A percentile compares a stretch with the other conserved stretches of the same genome.
Conservation (phyloP, 768 basidiomycete species). For the Hypsizygus marmoreus region DNA sequence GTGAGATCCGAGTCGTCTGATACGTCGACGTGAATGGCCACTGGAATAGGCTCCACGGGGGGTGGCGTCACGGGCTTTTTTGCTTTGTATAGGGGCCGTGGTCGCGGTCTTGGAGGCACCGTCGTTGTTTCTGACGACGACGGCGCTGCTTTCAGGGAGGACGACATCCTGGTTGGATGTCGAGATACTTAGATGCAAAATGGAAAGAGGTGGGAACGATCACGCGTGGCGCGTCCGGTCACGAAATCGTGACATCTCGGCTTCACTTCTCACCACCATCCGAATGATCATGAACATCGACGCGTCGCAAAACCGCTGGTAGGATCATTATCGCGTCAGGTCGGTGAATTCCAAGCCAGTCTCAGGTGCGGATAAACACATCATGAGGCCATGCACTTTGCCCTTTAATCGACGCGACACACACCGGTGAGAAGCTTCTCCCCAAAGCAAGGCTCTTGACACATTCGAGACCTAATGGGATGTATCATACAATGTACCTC, state of each 20-base stretch:
- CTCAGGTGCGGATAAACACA: too few species aligned
- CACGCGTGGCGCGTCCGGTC: conserved; percentile 8
- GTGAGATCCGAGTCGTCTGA: conserved; percentile 17
- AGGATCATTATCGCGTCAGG: background rate
- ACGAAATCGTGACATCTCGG: conserved; percentile 7
- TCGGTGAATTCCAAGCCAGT: too few species aligned
- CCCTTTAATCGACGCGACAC: too few species aligned
- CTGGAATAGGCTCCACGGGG: conserved; percentile 2
- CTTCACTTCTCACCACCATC: conserved; percentile 1
- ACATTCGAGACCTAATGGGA: too few species aligned
- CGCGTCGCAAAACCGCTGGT: background rate
- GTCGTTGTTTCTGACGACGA: conserved; percentile 3
- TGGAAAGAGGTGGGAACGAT: too few species aligned
- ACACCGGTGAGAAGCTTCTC: too few species aligned
- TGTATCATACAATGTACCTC: too few species aligned
- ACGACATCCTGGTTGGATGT: conserved; percentile 7
- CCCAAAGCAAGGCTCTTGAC: too few species aligned
- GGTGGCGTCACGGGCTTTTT: conserved; percentile 3
- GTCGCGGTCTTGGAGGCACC: conserved; percentile 6
- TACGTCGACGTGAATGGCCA: background rate
- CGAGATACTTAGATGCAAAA: too few species aligned
- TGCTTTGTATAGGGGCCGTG: conserved; percentile 5
- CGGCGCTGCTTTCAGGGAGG: background rate
- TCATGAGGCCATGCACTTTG: too few species aligned
- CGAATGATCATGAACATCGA: background rate